Conservation (phyloP, 768 basidiomycete genomes). For the Collybiopsis luxurians region DNA sequence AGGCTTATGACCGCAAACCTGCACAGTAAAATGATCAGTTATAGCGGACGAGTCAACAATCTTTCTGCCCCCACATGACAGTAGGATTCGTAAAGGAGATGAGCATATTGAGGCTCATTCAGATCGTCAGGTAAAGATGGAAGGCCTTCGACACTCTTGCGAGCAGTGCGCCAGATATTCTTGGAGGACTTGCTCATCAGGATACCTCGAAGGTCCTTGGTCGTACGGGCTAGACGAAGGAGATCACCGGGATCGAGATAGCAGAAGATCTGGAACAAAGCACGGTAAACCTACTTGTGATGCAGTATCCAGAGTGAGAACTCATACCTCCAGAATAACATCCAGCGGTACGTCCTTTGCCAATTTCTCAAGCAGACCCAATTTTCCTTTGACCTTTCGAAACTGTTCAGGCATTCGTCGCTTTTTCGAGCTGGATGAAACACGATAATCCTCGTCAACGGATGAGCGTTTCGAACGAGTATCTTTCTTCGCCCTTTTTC, state of each 20-base stretch:
- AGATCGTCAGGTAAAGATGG: conserved; percentile 47
- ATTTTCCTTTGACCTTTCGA: neutral
- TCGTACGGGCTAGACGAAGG: conserved; percentile 46
- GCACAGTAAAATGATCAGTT: conserved; percentile 4
- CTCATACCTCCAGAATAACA: neutral
- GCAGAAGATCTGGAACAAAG: conserved; percentile 43
- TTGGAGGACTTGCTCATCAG: conserved; percentile 44
- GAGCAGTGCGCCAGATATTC: conserved; percentile 47
- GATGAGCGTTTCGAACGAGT: no score
- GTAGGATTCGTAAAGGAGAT: conserved; percentile 48
- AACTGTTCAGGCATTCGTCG: neutral
- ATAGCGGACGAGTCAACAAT: neutral
- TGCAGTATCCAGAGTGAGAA: no score
- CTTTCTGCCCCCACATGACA: conserved; percentile 42
- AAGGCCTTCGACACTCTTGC: conserved; percentile 37
- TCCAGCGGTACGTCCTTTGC: neutral
- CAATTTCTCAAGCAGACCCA: neutral
- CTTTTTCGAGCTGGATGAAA: neutral
- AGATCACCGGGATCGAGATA: conserved; percentile 48
- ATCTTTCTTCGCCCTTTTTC: neutral
- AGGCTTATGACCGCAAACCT: conserved; percentile 31
- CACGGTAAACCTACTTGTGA: neutral
- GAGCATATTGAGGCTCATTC: conserved; percentile 48
- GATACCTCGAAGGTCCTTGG: conserved; percentile 43
- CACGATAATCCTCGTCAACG: no score